These are phyloP conservation scores for Botrytis tulipae DNA, from an alignment of 2,329 filamentous ascomycete species.

Conservation along the genomic window DNA sequence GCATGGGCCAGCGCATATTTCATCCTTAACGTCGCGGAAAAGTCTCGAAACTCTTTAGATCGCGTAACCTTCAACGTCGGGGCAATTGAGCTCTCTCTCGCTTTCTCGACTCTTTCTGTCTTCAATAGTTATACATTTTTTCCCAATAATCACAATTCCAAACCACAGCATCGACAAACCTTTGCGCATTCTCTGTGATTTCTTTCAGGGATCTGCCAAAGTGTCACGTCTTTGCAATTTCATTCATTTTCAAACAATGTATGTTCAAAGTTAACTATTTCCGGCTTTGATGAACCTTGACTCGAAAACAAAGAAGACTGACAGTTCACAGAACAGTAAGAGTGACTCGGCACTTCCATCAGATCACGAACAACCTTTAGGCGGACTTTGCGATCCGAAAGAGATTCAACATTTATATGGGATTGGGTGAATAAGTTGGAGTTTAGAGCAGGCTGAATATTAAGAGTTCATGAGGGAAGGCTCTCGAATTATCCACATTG, in stretches of 20 bases:
- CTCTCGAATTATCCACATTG: neutral
- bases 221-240: constrained; percentile 36
- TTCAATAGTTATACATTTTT: constrained; percentile 14
- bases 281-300: constrained; percentile 9
- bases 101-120: constrained; percentile 20
- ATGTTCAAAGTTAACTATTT: constrained; percentile 24
- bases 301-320: constrained; percentile 19
- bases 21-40: constrained; percentile 24
- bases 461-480: constrained; percentile 4
- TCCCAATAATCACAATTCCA: constrained; percentile 11
- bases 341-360: neutral
- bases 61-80: constrained; percentile 22
- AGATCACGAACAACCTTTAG: neutral
- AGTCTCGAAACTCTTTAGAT: neutral
- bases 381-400: constrained; percentile 5
- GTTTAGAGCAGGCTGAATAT: neutral
- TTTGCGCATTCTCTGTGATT: constrained; percentile 38
- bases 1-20: neutral
- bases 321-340: constrained; percentile 11
- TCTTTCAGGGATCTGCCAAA: constrained; percentile 37
- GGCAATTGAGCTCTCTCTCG: constrained; percentile 8
- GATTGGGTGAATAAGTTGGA: neutral
- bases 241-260: constrained; percentile 36
- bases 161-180: constrained; percentile 34
- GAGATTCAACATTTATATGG: constrained; percentile 15